phyloP scores from a whole-genome alignment of 2,329 filamentous ascomycete species.

The Aspergillus bombycis region DNA sequence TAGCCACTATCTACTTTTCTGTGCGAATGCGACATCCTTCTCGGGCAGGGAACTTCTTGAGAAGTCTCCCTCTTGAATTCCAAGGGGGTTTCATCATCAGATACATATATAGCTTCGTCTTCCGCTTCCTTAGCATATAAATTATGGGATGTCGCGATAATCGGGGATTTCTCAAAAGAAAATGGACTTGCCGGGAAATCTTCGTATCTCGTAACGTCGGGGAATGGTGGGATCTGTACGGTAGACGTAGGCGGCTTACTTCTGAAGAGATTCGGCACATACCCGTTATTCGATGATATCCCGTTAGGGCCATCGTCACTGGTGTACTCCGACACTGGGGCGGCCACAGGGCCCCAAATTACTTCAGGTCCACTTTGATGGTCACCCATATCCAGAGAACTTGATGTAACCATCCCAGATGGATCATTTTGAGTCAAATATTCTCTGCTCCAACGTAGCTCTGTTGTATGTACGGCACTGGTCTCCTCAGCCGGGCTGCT shows the following conservation, averaged over 20 bases:
- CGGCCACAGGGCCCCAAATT: background rate
- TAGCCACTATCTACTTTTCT: slow-evolving; percentile 44
- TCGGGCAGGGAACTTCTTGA: slow-evolving; percentile 15
- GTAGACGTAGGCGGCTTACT: background rate
- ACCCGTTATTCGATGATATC: background rate
- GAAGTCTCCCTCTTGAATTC: slow-evolving; percentile 18
- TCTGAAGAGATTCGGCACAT: background rate
- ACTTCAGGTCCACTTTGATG: background rate
- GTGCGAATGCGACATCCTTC: slow-evolving; percentile 27
- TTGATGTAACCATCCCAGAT: background rate
- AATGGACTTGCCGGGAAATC: background rate
- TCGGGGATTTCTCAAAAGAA: slow-evolving; percentile 36
- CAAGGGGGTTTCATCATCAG: slow-evolving; percentile 24
- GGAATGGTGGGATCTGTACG: background rate
- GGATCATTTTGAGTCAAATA: slow-evolving; percentile 1
- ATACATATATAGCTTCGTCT: slow-evolving; percentile 21
- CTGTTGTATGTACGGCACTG: background rate
- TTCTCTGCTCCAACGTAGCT: background rate
- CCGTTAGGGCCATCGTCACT: background rate
- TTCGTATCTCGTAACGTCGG: background rate
- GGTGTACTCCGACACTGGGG: background rate
- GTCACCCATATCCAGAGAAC: background rate
- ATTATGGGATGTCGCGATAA: slow-evolving; percentile 15
- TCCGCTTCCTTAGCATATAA: slow-evolving; percentile 21
- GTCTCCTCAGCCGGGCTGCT: slow-evolving; percentile 17